A percentile compares a stretch with the other conserved stretches of the same genome.
Conservation (phyloP, 2,329 filamentous ascomycete species). For the Penicillium freii region DNA sequence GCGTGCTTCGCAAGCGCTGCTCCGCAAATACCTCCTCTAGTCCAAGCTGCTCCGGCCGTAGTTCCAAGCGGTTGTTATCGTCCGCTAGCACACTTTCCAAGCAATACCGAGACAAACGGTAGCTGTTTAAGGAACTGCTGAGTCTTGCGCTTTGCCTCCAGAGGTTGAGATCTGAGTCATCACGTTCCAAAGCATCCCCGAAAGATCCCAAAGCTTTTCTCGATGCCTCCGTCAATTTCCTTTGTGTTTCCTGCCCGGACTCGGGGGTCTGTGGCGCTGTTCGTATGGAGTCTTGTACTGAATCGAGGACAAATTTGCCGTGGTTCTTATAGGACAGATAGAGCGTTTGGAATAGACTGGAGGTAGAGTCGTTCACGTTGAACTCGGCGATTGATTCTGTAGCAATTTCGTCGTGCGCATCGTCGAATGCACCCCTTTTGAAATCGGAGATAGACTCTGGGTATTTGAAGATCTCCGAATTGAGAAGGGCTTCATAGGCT, state of each 20-base stretch:
- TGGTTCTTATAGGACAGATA: constrained; percentile 95
- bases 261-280: constrained; percentile 18
- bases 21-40: constrained; percentile 56
- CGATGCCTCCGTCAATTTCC: constrained; percentile 37
- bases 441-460: constrained; percentile 85
- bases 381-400: constrained; percentile 47
- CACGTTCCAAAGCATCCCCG: constrained; percentile 62
- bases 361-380: constrained; percentile 68
- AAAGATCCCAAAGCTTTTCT: constrained; percentile 53
- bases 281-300: constrained; percentile 55
- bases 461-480: constrained; percentile 91
- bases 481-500: constrained; percentile 81
- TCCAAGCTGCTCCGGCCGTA: constrained; percentile 56
- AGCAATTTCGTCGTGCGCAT: constrained; percentile 26
- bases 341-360: constrained; percentile 80
- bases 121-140: constrained; percentile 56
- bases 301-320: constrained; percentile 86
- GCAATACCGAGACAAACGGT: constrained; percentile 60
- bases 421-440: constrained; percentile 62
- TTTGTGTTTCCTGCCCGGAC: constrained; percentile 12
- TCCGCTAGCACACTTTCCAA: constrained; percentile 63
- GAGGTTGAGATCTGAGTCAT: constrained; percentile 63
- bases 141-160: constrained; percentile 62
- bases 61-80: constrained; percentile 57
- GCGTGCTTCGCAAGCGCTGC: constrained; percentile 51